phyloP scores from a whole-genome alignment of 768 basidiomycete species.

The Tylopilus felleus region DNA sequence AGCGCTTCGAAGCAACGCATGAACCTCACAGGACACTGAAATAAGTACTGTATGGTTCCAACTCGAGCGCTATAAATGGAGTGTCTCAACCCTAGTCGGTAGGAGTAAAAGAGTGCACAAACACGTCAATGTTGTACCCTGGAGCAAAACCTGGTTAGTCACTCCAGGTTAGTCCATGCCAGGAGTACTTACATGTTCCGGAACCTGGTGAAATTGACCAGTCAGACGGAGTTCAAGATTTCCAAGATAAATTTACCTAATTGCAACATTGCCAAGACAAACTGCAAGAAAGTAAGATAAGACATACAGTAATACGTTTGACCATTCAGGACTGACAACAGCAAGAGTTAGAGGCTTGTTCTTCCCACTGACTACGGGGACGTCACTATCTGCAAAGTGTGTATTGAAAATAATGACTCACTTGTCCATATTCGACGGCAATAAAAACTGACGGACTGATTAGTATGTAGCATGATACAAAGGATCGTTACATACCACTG shows the following conservation, averaged over 20 bases:
- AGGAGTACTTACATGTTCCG: constrained; percentile 3
- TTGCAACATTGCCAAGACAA: not conserved
- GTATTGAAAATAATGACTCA: not conserved
- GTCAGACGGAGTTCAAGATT: not conserved
- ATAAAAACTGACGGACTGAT: constrained; percentile 6
- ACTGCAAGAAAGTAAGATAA: not conserved
- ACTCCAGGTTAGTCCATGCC: too few species aligned
- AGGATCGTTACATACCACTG: constrained; percentile 5
- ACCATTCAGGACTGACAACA: constrained; percentile 1
- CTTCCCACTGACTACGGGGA: constrained; percentile 8
- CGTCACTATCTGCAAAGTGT: not conserved
- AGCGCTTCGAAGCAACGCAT: too few species aligned
- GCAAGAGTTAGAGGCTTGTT: constrained; percentile 7
- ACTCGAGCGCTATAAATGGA: constrained; percentile 1
- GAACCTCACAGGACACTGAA: constrained; percentile 5
- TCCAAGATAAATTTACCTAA: not conserved
- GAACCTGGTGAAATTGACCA: not conserved
- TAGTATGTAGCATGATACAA: not conserved
- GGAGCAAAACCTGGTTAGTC: not conserved
- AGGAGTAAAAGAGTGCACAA: not conserved
- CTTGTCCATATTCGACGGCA: constrained; percentile 14
- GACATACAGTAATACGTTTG: not conserved
- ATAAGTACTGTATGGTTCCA: constrained; percentile 1
- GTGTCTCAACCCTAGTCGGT: not conserved
- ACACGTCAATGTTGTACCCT: constrained; percentile 9